Percentiles rank a stretch among this genome's conserved stretches.
phyloP scores from a whole-genome alignment of 208 protist species.

The Leishmania major region DNA sequence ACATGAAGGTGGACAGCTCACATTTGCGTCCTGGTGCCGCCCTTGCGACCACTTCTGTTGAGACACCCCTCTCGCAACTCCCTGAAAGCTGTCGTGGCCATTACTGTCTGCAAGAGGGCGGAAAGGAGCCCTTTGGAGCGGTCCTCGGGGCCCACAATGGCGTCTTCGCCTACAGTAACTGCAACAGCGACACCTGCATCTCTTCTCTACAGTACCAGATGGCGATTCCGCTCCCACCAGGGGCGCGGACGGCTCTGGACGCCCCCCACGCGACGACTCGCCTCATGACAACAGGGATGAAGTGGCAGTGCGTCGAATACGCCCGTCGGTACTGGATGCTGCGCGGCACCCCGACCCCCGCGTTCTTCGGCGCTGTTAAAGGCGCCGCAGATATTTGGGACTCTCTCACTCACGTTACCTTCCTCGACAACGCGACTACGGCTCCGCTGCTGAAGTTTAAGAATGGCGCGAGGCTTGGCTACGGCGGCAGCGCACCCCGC shows the following conservation, averaged over 20 bases:
- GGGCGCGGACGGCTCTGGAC: not conserved
- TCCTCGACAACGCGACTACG: slow-evolving; percentile 39
- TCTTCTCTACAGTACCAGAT: slow-evolving; percentile 31
- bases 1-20: not conserved
- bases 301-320: slow-evolving; percentile 91
- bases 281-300: slow-evolving; percentile 51
- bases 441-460: slow-evolving; percentile 52
- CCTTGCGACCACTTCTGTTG: not conserved
- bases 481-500: slow-evolving; percentile 41
- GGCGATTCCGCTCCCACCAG: slow-evolving; percentile 10
- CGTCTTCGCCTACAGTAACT: slow-evolving; percentile 76
- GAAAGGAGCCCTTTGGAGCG: slow-evolving; percentile 48
- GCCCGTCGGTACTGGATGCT: slow-evolving; percentile 89
- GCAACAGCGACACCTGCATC: slow-evolving; percentile 45
- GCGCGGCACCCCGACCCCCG: slow-evolving; percentile 45
- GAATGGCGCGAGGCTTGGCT: slow-evolving; percentile 26
- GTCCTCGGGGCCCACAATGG: slow-evolving; percentile 56
- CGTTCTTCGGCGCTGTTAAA: slow-evolving; percentile 56
- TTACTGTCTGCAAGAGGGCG: slow-evolving; percentile 16
- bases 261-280: slow-evolving; percentile 7
- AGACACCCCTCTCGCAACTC: not conserved
- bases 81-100: slow-evolving; percentile 23
- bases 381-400: slow-evolving; percentile 83
- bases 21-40: no score
- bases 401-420: slow-evolving; percentile 20